Evolutionary conservation across 2,329 filamentous ascomycete species (phyloP), one percentile per base, ranked within the genome.

Genomic region (Aspergillus spinulosporus): DNA sequence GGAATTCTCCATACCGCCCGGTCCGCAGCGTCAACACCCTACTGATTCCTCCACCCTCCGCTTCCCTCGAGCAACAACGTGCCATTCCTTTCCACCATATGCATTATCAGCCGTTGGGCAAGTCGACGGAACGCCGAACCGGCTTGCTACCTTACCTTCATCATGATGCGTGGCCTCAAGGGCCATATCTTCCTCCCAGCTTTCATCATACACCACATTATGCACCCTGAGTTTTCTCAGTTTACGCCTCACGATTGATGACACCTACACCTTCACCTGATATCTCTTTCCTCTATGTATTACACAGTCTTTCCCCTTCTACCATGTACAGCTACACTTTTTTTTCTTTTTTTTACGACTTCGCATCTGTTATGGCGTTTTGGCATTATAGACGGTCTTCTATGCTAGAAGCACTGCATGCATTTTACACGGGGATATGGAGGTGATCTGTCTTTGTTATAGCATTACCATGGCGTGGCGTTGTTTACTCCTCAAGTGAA

Each of bases 1-100:
- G 94, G 55, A 87, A 89, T 61, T 97, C 93, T 54, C 94, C 94
- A 2, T 97, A 97, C 74, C 89, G 91, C 61, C 93, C 93, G 1
- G 88, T 97, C 39, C 88, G 92, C 52, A 84, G 90, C 59, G 90
- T 97, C 57, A 92, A 94, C 64, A 96, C 91, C 0, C 83, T 97
- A n/a, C 80, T 97, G 31, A 91, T 94, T 57, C 92, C 92, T 32
- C 90, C 92, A 5, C 89, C 92, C 0, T 89, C 90, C 26, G 82
- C 86, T 6, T 90, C 90, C 5, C 82, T 95, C 60, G 88, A 93
- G 61, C 83, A 89, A 64, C 88, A 91, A 68, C 78, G 89, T 67
- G 83, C 71, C 75, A 78, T 79, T 52, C 76, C 82, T 47, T 85
- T 88, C 51, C 82, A 85, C 58, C 84, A 92, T 75, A 92, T 95